Percentiles rank a stretch among this genome's conserved stretches.
Evolutionary conservation across 768 basidiomycete genomes (phyloP).

Genomic region (Termitomyces sp.): DNA sequence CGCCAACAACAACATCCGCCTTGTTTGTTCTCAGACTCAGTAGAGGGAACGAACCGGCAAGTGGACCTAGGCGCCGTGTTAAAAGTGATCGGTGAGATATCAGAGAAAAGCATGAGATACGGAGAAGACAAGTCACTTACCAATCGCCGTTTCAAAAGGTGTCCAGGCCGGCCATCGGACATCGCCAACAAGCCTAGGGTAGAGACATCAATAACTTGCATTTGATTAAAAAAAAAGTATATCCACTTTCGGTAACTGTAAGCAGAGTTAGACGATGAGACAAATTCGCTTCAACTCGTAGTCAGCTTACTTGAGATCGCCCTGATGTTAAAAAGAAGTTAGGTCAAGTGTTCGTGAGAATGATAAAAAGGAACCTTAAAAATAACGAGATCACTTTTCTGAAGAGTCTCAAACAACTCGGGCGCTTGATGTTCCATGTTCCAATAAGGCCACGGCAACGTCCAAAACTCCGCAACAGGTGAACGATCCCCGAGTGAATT

Average conservation of each 20-base stretch:
- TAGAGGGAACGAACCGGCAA: constrained; percentile 75
- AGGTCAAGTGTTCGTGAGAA: neutral
- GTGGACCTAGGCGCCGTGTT: constrained; percentile 41
- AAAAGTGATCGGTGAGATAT: neutral
- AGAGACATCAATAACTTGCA: neutral
- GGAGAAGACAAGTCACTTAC: constrained; percentile 27
- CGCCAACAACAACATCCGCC: constrained; percentile 88
- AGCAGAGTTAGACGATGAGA: neutral
- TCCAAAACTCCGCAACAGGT: constrained; percentile 54
- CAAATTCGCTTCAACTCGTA: neutral
- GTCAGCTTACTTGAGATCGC: constrained; percentile 82
- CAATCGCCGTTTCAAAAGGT: constrained; percentile 67
- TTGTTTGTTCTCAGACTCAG: constrained; percentile 91
- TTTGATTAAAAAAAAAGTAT: neutral
- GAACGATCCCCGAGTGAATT: constrained; percentile 46
- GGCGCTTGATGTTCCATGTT: constrained; percentile 54
- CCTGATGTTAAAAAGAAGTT: constrained; percentile 33
- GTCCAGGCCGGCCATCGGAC: constrained; percentile 83
- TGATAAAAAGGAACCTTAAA: constrained; percentile 57
- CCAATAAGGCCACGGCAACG: constrained; percentile 72
- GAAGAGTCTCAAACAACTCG: constrained; percentile 45
- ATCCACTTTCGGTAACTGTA: constrained; percentile 79
- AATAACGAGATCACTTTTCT: constrained; percentile 62
- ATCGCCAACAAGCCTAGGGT: constrained; percentile 76
- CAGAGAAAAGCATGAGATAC: neutral